Conservation (phyloP, 192 early-diverging fungal species). For the Coemansia sp. region DNA sequence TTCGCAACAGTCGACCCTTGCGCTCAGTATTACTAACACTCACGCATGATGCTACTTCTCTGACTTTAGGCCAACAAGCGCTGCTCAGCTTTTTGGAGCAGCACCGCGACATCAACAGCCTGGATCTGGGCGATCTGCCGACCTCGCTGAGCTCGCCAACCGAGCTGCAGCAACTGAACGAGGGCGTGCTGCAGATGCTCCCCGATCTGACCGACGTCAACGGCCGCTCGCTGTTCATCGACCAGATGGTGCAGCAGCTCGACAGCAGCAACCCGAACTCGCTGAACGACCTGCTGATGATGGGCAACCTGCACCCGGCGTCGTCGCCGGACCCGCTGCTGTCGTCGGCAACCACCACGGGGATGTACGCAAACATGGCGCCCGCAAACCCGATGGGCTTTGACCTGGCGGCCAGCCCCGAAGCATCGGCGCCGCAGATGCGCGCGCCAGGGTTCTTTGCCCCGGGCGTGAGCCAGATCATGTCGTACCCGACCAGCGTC, state of each 20-base stretch:
- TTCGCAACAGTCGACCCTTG: background rate
- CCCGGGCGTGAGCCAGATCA: background rate
- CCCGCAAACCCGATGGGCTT: slow-evolving; percentile 10
- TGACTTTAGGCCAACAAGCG: slow-evolving; percentile 38
- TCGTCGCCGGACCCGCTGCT: slow-evolving; percentile 41
- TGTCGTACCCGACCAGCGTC: background rate
- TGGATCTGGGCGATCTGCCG: slow-evolving; percentile 40
- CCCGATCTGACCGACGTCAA: slow-evolving; percentile 44
- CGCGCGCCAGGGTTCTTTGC: background rate
- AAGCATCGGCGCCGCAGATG: slow-evolving; percentile 15
- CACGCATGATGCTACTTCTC: background rate
- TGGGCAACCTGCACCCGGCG: slow-evolving; percentile 33
- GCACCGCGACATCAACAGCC: slow-evolving; percentile 38
- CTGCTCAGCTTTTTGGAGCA: slow-evolving; percentile 38
- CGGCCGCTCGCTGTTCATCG: slow-evolving; percentile 39
- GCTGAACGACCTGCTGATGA: slow-evolving; percentile 32
- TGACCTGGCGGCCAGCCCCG: slow-evolving; percentile 41
- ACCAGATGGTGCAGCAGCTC: slow-evolving; percentile 50
- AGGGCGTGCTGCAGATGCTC: slow-evolving; percentile 46
- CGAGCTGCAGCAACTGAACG: slow-evolving; percentile 48
- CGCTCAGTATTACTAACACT: background rate
- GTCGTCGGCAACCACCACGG: slow-evolving; percentile 20
- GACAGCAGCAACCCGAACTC: slow-evolving; percentile 42
- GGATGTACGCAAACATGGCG: slow-evolving; percentile 21
- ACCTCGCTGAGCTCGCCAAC: slow-evolving; percentile 38